Evolutionary conservation across 805 yeast species (phyloP), one percentile per base, ranked within the genome.

Genomic region (Ogataea zsoltii): DNA sequence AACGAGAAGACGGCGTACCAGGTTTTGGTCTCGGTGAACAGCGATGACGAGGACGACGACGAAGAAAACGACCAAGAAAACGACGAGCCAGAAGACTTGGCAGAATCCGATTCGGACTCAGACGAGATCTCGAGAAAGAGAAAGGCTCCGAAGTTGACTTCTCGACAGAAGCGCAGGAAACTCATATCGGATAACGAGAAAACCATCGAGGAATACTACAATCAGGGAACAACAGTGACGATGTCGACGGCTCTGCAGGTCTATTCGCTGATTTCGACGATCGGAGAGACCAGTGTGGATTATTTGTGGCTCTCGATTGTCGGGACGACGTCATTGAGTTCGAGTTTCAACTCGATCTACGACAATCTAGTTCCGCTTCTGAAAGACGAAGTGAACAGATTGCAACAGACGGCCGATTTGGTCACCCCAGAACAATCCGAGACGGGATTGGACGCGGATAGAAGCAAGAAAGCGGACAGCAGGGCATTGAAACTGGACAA

Each of bases 251-350:
- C 97, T 0, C 77, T 89, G 15, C 90, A 87, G 47, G 72, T 88
- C 3, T 94, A 94, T 65, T 82, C 96, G 1, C 69, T 94, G 41
- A 63, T 91, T 17, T 80, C 96, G 0, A 71, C 83, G 13, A 79
- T 92, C 38, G 97, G 97, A 38, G 96, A 90, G 59, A 85, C 96
- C 1, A 80, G 73, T 54, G 53, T 76, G 12, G 84, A 80, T 39
- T 70, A 70, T 47, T 68, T 95, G 37, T 94, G 99, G 99, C 71
- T 90, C 3, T 76, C 96, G 0, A 83, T 94, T 2, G 77, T 92
- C 11, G 99, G 99, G 1, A 82, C 95, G 0, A 82, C 94, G 0
- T 85, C 97, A 0, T 66, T 90, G 33, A 92, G 87, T 55, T 72
- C 75, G 13, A 78, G 79, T 49, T 82, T 83, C 53, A 92, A 96